Evolutionary conservation across 805 yeast genomes (phyloP), one percentile per base, ranked within the genome.

Genomic region (Clavispora santaluciae): DNA sequence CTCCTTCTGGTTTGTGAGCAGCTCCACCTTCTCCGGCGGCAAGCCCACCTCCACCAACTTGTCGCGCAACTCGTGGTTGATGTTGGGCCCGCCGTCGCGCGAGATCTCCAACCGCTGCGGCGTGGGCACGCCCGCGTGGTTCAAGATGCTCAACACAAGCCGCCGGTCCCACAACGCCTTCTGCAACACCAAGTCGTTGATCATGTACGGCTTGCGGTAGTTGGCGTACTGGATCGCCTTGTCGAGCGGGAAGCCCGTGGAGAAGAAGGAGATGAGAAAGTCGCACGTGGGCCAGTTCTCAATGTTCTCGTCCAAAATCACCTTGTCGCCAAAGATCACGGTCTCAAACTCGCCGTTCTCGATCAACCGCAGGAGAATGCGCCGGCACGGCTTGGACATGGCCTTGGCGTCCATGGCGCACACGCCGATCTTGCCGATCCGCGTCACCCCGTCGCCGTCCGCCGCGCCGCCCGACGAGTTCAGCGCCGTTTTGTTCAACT

Each of bases 201-300:
- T 82, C 36, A 84, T 66, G 53, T 78, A 91, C 0, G 99, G 99
- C 56, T 89, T 86, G 35, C 99, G 76, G 45, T 90, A 76, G 47
- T 88, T 83, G 29, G 81, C 96, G 55, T 93, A 93, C 17, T 81
- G 75, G 43, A 93, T 91, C 3, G 99, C 99, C 62, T 93, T 93
- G 52, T 91, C 95, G 33, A 93, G 70, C 0, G 99, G 99, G 65
- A 93, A 93, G 0, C 99, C 99, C 22, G 81, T 78, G n/a, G 95
- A 86, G 62, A 93, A 93, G 63, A 93, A 93, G 50, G 91, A 83
- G 46, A 93, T 86, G 47, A 93, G 71, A 56, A 88, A 93, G 60
- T 93, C 99, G 68, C 99, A 93, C 26, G 96, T 88, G 28, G 99
- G 99, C 99, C 99, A 93, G 60, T 89, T 88, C 66, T 93, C 98